Percentiles rank a stretch among this genome's conserved stretches.
Conservation (phyloP, 2,329 filamentous ascomycete species). For the Talaromyces sp. region DNA sequence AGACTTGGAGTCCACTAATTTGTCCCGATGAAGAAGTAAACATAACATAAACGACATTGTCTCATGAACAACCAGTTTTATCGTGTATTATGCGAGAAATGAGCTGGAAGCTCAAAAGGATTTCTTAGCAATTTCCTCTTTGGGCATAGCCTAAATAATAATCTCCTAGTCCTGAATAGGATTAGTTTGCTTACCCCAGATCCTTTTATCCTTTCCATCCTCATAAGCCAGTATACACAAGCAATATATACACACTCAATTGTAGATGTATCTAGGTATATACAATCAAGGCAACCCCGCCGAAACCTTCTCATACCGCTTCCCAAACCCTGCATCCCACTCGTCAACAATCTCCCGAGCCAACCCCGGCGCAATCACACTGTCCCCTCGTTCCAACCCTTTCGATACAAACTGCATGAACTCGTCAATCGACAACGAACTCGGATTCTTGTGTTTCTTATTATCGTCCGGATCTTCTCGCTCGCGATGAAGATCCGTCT, state of each 20-base stretch:
- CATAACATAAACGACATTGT: not conserved
- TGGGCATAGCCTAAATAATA: no score
- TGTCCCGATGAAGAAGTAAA: not conserved
- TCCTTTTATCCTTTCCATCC: no score
- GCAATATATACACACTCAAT: no score
- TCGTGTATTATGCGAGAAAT: no score
- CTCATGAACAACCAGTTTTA: no score
- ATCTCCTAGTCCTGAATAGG: no score
- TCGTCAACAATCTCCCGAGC: not conserved
- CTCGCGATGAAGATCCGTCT: not conserved
- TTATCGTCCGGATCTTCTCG: constrained; percentile 6
- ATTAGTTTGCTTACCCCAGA: no score
- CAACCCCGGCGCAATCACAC: not conserved
- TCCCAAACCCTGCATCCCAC: not conserved
- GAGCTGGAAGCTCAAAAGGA: no score
- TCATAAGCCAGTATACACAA: no score
- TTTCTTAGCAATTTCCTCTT: no score
- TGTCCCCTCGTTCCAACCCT: not conserved
- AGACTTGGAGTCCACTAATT: not conserved
- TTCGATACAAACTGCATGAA: not conserved
- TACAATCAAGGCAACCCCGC: not conserved
- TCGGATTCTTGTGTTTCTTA: constrained; percentile 4
- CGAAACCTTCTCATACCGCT: not conserved
- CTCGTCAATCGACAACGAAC: not conserved
- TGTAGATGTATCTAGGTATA: no score